These are phyloP conservation scores for Scedosporium aurantiacum DNA, from an alignment of 2,329 filamentous ascomycete species.

Conservation along the genomic window DNA sequence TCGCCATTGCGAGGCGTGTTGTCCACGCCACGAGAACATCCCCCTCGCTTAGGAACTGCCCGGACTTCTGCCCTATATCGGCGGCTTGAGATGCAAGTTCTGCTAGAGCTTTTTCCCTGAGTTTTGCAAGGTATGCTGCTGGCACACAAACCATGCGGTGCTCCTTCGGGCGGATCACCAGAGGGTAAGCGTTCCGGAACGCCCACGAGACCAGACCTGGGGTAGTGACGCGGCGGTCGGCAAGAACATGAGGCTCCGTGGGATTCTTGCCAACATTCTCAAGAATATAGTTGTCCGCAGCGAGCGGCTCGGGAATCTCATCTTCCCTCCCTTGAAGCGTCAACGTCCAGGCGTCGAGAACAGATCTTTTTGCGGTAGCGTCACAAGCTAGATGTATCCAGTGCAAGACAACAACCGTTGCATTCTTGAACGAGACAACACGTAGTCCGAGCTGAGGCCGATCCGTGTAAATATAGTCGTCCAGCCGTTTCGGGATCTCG, in stretches of 20 bases:
- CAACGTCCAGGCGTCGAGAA: constrained; percentile 27
- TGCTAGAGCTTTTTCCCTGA: constrained; percentile 16
- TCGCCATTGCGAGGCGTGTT: constrained; percentile 17
- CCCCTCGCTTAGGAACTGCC: constrained; percentile 23
- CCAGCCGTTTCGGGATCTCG: constrained; percentile 15
- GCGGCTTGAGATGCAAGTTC: constrained; percentile 13
- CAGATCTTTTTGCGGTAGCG: constrained; percentile 22
- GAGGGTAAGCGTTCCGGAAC: constrained; percentile 15
- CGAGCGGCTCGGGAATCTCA: constrained; percentile 17
- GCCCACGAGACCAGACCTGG: constrained; percentile 14
- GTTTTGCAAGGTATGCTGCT: constrained; percentile 12
- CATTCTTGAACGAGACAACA: constrained; percentile 29
- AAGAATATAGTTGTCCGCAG: constrained; percentile 19
- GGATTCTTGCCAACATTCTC: constrained; percentile 12
- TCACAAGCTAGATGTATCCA: constrained; percentile 31
- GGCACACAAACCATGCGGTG: constrained; percentile 25
- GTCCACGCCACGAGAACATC: constrained; percentile 28
- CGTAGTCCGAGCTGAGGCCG: constrained; percentile 28
- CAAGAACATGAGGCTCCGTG: constrained; percentile 15
- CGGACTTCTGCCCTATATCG: constrained; percentile 2
- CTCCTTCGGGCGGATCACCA: constrained; percentile 16
- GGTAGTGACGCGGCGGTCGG: constrained; percentile 10
- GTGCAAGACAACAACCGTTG: constrained; percentile 26
- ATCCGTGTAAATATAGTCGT: constrained; percentile 26
- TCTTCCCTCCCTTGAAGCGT: constrained; percentile 22